These are phyloP conservation scores for Angophora floribunda DNA, from an alignment of 345 rosid genomes.

Conservation along the genomic window DNA sequence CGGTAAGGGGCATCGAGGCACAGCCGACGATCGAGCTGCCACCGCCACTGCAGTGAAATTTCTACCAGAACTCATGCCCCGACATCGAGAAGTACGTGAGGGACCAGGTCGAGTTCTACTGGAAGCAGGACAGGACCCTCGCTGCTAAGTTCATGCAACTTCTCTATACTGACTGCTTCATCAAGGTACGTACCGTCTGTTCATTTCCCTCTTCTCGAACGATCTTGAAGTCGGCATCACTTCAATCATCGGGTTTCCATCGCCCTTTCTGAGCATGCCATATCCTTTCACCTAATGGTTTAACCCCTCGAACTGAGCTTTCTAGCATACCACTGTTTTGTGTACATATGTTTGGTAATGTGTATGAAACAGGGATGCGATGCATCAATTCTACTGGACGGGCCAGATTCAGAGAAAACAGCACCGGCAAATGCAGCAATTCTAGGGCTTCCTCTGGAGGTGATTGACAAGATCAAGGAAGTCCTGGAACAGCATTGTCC, in stretches of 20 bases:
- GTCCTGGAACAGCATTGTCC: constrained; percentile 58
- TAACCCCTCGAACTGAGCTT: not conserved
- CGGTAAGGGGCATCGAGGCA: accelerated
- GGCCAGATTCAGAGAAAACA: not conserved
- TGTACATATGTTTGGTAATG: not conserved
- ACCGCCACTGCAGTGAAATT: not conserved
- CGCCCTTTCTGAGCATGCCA: not conserved
- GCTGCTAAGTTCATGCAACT: not conserved
- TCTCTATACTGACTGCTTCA: not conserved
- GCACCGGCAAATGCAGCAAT: constrained; percentile 28
- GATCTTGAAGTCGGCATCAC: not conserved
- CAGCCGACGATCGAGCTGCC: not conserved
- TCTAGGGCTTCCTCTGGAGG: constrained; percentile 28
- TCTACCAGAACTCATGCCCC: not conserved
- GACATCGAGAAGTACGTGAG: not conserved
- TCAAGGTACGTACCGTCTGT: not conserved
- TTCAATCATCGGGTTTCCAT: not conserved
- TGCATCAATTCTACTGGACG: not conserved
- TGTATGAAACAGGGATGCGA: not conserved
- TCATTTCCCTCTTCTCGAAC: not conserved
- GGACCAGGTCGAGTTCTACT: not conserved
- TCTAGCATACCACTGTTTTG: not conserved
- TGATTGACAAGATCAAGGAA: constrained; percentile 57
- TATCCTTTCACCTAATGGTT: not conserved
- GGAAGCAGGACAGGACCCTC: not conserved